Percentiles rank a stretch among this genome's conserved stretches.
Conservation (phyloP, 2,329 filamentous ascomycete genomes). For the Penicillium sp. region DNA sequence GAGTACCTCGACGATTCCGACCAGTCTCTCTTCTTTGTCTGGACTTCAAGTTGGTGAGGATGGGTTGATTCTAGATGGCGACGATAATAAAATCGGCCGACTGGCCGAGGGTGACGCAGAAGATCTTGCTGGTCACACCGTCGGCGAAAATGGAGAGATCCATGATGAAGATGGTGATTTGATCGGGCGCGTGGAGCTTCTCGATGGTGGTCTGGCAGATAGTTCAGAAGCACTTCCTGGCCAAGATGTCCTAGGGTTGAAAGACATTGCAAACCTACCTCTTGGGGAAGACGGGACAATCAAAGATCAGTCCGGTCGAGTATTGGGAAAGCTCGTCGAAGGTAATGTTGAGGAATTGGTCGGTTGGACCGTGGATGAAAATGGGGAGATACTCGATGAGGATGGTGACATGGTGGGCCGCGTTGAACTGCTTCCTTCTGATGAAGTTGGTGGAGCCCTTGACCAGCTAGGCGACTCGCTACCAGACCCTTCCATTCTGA, state of each 20-base stretch:
- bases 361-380: neutral
- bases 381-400: neutral
- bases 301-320: neutral
- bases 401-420: neutral
- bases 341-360: neutral
- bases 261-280: neutral
- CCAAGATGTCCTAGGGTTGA: neutral
- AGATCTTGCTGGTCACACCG: constrained; percentile 11
- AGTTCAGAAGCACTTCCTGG: neutral
- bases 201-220: neutral
- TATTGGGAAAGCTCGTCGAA: neutral
- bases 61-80: neutral
- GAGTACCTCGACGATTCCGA: neutral
- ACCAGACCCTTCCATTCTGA: neutral
- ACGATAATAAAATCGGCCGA: neutral
- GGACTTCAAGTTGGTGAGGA: neutral
- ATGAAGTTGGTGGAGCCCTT: neutral
- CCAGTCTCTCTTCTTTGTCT: neutral
- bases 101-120: neutral
- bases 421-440: neutral
- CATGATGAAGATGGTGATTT: constrained; percentile 39
- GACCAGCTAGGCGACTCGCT: neutral
- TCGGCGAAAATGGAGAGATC: constrained; percentile 40
- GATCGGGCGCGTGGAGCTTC: constrained; percentile 27
- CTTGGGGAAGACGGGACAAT: neutral